These are phyloP conservation scores for Capronia americana DNA, from an alignment of 2,329 filamentous ascomycete genomes.

Conservation along the genomic window DNA sequence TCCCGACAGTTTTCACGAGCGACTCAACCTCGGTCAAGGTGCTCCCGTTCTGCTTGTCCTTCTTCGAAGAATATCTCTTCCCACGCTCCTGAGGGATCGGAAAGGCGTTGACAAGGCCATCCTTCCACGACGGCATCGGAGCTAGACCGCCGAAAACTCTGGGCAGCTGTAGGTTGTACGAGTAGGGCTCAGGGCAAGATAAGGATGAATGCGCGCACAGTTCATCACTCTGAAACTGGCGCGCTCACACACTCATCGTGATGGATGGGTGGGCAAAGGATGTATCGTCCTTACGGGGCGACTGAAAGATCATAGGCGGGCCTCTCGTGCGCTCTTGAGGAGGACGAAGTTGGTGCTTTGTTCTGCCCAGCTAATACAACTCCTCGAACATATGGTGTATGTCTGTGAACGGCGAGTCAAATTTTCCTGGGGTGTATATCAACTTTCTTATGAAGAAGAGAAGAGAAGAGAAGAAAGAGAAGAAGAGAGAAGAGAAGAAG, in stretches of 20 bases:
- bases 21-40: conserved; percentile 9
- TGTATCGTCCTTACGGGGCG: conserved; percentile 59
- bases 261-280: conserved; percentile 15
- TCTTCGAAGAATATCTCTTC: conserved; percentile 38
- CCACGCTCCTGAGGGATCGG: conserved; percentile 38
- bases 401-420: conserved; percentile 61
- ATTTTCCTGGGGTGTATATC: conserved; percentile 60
- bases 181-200: background rate
- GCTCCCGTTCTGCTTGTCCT: conserved; percentile 33
- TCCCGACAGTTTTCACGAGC: conserved; percentile 19
- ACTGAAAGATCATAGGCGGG: conserved; percentile 51
- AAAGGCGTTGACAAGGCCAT: conserved; percentile 40
- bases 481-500: conserved; percentile 34
- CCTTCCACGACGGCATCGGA: conserved; percentile 39
- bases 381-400: conserved; percentile 56
- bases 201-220: conserved; percentile 16
- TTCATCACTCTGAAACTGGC: conserved; percentile 22
- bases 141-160: background rate
- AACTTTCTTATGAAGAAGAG: conserved; percentile 63
- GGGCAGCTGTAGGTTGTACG: background rate
- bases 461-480: conserved; percentile 47
- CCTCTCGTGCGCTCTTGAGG: conserved; percentile 59
- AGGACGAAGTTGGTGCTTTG: conserved; percentile 50
- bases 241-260: conserved; percentile 35
- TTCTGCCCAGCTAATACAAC: conserved; percentile 65